These are phyloP conservation scores for Colletotrichum somersetense DNA, from an alignment of 2,329 filamentous ascomycete species.

Conservation along the genomic window DNA sequence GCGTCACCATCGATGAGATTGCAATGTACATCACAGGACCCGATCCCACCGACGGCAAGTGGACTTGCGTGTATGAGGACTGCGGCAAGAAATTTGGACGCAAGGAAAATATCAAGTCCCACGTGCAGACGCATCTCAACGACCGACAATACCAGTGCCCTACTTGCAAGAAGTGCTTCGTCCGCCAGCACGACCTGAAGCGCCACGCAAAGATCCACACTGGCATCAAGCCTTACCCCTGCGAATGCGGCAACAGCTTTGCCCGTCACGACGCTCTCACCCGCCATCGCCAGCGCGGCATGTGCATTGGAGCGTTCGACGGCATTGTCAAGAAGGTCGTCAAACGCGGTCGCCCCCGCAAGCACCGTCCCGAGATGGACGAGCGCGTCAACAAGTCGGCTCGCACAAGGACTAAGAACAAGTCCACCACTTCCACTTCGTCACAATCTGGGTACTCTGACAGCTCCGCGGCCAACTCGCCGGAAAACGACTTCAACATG, in stretches of 20 bases:
- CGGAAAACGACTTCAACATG: constrained; percentile 61
- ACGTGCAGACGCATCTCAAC: constrained; percentile 97
- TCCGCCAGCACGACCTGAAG: constrained; percentile 96
- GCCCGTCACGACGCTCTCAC: constrained; percentile 95
- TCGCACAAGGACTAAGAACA: constrained; percentile 68
- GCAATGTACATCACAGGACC: constrained; percentile 79
- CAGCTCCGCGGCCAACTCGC: constrained; percentile 67
- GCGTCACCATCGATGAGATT: constrained; percentile 89
- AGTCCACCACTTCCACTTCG: constrained; percentile 60
- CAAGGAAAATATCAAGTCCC: constrained; percentile 98
- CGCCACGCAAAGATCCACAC: constrained; percentile 98
- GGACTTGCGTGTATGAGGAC: constrained; percentile 80
- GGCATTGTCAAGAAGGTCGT: constrained; percentile 73
- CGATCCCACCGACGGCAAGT: constrained; percentile 80
- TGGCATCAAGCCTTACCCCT: constrained; percentile 94
- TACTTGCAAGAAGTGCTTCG: constrained; percentile 94
- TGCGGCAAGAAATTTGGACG: constrained; percentile 94
- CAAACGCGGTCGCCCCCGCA: constrained; percentile 74
- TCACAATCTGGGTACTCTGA: constrained; percentile 70
- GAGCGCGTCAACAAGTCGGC: constrained; percentile 69
- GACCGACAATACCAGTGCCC: constrained; percentile 96
- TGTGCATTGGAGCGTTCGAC: constrained; percentile 96
- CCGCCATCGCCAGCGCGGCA: constrained; percentile 91
- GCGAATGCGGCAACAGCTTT: constrained; percentile 94
- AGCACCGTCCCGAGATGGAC: constrained; percentile 70